Conservation (phyloP, 495 filamentous ascomycete species). For the Penicillium simplicissimum region DNA sequence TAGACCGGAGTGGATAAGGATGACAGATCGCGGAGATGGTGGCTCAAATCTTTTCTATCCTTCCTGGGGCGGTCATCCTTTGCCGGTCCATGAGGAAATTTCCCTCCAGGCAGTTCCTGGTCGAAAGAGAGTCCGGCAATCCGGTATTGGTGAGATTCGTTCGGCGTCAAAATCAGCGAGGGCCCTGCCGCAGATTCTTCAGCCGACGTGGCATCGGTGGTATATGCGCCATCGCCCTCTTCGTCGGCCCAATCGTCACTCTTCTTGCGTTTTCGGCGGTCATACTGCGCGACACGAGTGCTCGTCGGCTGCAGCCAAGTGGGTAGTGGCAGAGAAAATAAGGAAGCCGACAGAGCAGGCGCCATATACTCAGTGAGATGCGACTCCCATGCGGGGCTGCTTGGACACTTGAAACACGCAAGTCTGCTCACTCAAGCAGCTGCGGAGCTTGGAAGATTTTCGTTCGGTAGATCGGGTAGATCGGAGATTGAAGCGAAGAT, state of each 20-base stretch:
- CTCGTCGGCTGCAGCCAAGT: constrained; percentile 40
- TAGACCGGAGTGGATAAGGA: constrained; percentile 37
- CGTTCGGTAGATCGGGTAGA: background rate
- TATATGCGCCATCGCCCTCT: constrained; percentile 28
- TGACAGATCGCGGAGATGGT: constrained; percentile 28
- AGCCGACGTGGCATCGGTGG: constrained; percentile 38
- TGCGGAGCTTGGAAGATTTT: background rate
- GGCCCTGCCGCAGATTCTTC: constrained; percentile 25
- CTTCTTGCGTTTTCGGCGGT: constrained; percentile 44
- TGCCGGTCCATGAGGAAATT: constrained; percentile 45
- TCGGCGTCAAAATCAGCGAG: constrained; percentile 43
- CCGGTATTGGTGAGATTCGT: constrained; percentile 50
- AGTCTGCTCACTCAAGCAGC: background rate
- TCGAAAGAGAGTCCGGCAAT: constrained; percentile 47
- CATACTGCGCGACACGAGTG: constrained; percentile 39
- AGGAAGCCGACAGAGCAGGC: constrained; percentile 35
- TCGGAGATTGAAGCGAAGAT: constrained; percentile 7
- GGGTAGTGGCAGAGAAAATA: constrained; percentile 45
- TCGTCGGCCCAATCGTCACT: constrained; percentile 31
- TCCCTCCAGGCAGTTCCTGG: constrained; percentile 42
- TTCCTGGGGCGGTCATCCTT: constrained; percentile 19
- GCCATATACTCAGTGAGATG: constrained; percentile 31
- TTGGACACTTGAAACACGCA: background rate
- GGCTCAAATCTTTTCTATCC: background rate
- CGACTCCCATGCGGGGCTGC: constrained; percentile 18